Base-by-base conservation (phyloP, 2,329 filamentous ascomycete genomes). In the Cryoendolithus antarcticus region DNA sequence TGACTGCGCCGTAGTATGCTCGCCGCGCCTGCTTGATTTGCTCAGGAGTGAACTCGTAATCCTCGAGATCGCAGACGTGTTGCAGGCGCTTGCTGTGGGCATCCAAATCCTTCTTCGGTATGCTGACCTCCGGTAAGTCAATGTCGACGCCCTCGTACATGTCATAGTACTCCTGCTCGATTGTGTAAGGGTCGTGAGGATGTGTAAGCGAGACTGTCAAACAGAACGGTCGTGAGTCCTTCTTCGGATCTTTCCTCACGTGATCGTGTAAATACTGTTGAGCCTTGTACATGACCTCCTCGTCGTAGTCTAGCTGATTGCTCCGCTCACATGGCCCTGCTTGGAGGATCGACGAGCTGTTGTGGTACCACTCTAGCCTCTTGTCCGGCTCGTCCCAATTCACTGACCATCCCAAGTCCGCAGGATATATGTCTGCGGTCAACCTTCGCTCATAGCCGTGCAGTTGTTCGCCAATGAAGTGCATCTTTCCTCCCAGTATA, bases 341-440 rank as follows among this genome's bases (percentile, higher is more conserved):
- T 61, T 95, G 86, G 54, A 89, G 69, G 50, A 95, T 89, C 5
- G 86, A 94, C 55, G 84, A 88, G 63, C 88, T 86, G 60, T 95
- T 94, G 69, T 95, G 88, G 59, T 91, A 95, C 84, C 86, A 95
- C 63, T 95, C 88, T 32, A 89, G 76, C 34, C 88, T 75, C 31
- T 77, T 78, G 28, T 86, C 65, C 34, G 88, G 86, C 60, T 88
- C 78, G 58, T 95, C 88, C 88, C 88, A 95, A 64, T 94, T 88
- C 47, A 94, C 88, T 9, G 81, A 80, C 88, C 88, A 95, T 47
- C 88, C 88, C 56, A 89, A 86, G 57, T 95, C 88, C 41, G 82
- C 88, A 1, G 88, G 88, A 61, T 95, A 95, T 57, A 95, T 94
- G 60, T 95, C 88, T 49, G 81, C 84, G n/a, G 88, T 95, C 54